Evolutionary conservation across 2,329 filamentous ascomycete species (phyloP).

Genomic region (Penicillium sp.): DNA sequence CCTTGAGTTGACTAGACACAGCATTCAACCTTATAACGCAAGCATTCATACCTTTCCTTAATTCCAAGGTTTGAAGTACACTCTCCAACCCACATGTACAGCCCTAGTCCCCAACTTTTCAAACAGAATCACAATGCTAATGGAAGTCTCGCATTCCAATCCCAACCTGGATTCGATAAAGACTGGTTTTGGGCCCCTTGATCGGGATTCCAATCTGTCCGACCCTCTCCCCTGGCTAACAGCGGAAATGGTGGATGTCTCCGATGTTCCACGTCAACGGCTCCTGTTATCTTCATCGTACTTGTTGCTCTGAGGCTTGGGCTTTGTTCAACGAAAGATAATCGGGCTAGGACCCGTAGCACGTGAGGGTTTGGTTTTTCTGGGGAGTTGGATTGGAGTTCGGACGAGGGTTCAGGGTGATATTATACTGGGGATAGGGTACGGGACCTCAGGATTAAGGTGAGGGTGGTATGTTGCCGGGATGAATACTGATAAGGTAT

Average conservation of each 20-base stretch:
- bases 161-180: neutral
- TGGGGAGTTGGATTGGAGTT: conserved; percentile 6
- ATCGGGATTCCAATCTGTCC: conserved; percentile 11
- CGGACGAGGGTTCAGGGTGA: neutral
- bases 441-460: neutral
- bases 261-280: conserved; percentile 21
- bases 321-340: neutral
- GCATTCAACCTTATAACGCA: too few species aligned
- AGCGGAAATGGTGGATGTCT: conserved; percentile 7
- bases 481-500: neutral
- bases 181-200: neutral
- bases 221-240: neutral
- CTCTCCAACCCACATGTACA: neutral
- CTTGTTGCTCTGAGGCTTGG: neutral
- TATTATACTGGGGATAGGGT: neutral
- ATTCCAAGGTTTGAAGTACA: too few species aligned
- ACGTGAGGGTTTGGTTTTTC: neutral
- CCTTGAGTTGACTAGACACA: too few species aligned
- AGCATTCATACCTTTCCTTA: too few species aligned
- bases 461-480: neutral
- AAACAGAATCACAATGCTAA: neutral
- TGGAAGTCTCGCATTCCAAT: neutral
- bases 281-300: conserved; percentile 4
- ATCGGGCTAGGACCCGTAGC: conserved; percentile 1
- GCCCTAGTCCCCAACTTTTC: neutral